Percentiles rank a stretch among this genome's conserved stretches.
Conservation (phyloP, 352 stramenopile species). For the Globisporangium viniferum region DNA sequence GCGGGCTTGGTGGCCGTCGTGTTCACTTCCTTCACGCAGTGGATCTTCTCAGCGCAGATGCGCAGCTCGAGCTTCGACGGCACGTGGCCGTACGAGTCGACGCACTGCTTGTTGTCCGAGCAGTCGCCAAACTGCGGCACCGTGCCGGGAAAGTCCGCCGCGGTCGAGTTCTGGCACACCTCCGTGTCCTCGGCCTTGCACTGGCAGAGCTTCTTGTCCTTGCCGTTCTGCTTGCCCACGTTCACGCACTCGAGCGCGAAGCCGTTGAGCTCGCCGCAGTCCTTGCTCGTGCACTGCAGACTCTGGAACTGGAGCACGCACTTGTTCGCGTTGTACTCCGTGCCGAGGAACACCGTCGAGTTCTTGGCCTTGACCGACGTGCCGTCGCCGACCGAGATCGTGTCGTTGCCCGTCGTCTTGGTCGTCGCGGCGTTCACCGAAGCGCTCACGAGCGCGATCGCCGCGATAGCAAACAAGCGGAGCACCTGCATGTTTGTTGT, state of each 20-base stretch:
- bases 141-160: constrained; percentile 25
- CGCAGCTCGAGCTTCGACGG: constrained; percentile 39
- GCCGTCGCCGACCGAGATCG: constrained; percentile 62
- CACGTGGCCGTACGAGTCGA: constrained; percentile 65
- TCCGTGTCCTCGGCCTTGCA: constrained; percentile 39
- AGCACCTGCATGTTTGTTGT: constrained; percentile 15
- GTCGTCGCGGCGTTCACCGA: not conserved
- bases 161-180: constrained; percentile 51
- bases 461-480: constrained; percentile 10
- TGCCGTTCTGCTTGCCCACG: constrained; percentile 54
- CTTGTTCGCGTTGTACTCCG: constrained; percentile 65
- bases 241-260: constrained; percentile 65
- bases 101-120: constrained; percentile 39
- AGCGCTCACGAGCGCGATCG: constrained; percentile 13
- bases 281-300: constrained; percentile 45
- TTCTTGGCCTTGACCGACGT: constrained; percentile 48
- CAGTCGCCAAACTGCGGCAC: constrained; percentile 71
- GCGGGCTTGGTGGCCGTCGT: constrained; percentile 53
- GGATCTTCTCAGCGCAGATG: constrained; percentile 67
- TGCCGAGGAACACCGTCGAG: constrained; percentile 57
- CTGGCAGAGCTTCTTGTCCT: constrained; percentile 66
- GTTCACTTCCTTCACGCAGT: constrained; percentile 73
- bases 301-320: constrained; percentile 71
- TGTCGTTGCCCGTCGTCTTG: constrained; percentile 23
- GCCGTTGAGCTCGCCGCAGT: constrained; percentile 68